Conservation (phyloP, 352 stramenopile genomes). For the Paralagenidium karlingii region DNA sequence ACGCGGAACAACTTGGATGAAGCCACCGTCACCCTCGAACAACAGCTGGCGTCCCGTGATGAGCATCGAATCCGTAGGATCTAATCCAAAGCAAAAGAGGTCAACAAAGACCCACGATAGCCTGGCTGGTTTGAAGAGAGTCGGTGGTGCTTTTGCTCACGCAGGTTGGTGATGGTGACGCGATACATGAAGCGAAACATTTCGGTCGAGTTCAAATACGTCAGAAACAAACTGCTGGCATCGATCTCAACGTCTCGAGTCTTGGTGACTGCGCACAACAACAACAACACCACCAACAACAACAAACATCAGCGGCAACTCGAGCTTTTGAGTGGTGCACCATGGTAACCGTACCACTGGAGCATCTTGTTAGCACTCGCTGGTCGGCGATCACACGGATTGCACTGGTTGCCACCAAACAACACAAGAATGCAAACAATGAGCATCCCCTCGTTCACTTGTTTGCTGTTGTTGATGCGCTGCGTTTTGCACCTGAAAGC, state of each 20-base stretch:
- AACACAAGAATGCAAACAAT: too few relatives aligned
- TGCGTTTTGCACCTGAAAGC: constrained; percentile 28
- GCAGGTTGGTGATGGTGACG: constrained; percentile 65
- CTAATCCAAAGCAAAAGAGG: too few relatives aligned
- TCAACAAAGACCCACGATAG: not conserved
- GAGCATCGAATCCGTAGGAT: not conserved
- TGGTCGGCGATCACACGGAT: constrained; percentile 56
- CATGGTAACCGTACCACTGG: constrained; percentile 26
- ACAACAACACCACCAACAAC: too few relatives aligned
- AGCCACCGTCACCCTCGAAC: constrained; percentile 54
- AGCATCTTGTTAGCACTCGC: constrained; percentile 48
- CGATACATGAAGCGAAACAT: constrained; percentile 69
- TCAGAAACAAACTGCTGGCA: too few relatives aligned
- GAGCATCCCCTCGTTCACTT: too few relatives aligned
- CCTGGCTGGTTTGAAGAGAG: not conserved
- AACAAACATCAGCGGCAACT: not conserved
- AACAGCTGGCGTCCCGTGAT: constrained; percentile 37
- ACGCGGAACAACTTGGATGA: constrained; percentile 37
- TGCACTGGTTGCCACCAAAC: constrained; percentile 13
- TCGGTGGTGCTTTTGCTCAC: constrained; percentile 7
- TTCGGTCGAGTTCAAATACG: constrained; percentile 24
- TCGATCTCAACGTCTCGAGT: constrained; percentile 52
- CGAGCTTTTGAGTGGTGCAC: not conserved
- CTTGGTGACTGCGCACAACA: constrained; percentile 50
- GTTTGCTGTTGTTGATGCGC: not conserved